Base-by-base conservation (phyloP, 148 eudicot genomes). In the Rhododendron molle region DNA sequence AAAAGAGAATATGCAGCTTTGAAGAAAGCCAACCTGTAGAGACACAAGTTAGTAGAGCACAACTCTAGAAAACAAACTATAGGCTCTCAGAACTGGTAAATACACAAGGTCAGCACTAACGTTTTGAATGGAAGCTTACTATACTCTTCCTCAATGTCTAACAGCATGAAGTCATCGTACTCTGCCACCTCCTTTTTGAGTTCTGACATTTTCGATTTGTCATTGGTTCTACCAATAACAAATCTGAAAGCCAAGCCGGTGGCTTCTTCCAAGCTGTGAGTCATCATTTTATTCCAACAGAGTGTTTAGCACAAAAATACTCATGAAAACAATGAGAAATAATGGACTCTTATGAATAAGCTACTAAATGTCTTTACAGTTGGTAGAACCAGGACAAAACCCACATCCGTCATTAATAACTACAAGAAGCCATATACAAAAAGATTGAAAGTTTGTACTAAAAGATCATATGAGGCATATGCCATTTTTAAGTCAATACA, bases 71-170 rank as follows among this genome's bases (percentile, higher is more conserved):
- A 56, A 84, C 69, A 86, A 38, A 72, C 21, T 16, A 76, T 12
- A 83, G 20, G 80, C 32, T 81, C 77, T 72, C 23, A 76, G 50
- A 40, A 83, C 47, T 88, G 60, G 88, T 73, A 86, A 50, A 71
- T 73, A 76, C 52, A 69, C 40, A 65, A 11, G 58, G 86, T 67
- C 43, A 85, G 88, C 90, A 96, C 98, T 94, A 86, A 97, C 99
- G 98, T 97, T 93, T 97, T 97, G 92, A 93, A 93, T 44, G 99
- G 99, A 78, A 97, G 99, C 96, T 93, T 95, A 91, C 92, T 93
- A 79, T 97, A 97, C 93, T 97, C 91, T 90, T 97, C 99, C 86
- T 92, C 94, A 74, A 97, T 91, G 89, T 97, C 99, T 76, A 97
- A 87, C 74, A 97, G 91, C 85, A 97, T 60, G 82, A 97, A 97